phyloP scores from a whole-genome alignment of 495 filamentous ascomycete genomes.

The Rhypophila decipiens region DNA sequence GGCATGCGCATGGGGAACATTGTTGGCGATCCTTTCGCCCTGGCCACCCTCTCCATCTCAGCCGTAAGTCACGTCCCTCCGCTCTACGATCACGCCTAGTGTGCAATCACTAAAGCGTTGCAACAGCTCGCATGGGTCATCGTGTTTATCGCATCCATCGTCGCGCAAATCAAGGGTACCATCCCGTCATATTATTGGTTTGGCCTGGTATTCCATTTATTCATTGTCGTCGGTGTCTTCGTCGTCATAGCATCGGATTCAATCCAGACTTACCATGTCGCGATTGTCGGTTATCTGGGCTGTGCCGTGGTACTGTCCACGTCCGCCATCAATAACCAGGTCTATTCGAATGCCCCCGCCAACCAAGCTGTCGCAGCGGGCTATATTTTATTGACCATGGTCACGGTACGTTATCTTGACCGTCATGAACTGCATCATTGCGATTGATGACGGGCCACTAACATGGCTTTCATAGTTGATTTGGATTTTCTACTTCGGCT shows the following conservation, averaged over 20 bases:
- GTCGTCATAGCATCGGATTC: slow-evolving; percentile 76
- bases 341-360: slow-evolving; percentile 63
- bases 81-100: too few species aligned
- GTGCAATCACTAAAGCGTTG: too few species aligned
- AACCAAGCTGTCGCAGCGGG: slow-evolving; percentile 86
- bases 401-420: slow-evolving; percentile 57
- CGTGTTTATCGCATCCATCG: slow-evolving; percentile 76
- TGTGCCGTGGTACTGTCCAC: slow-evolving; percentile 78
- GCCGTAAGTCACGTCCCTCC: slow-evolving; percentile 72
- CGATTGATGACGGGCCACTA: slow-evolving; percentile 6
- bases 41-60: slow-evolving; percentile 89
- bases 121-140: slow-evolving; percentile 89
- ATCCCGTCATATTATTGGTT: slow-evolving; percentile 92
- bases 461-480: slow-evolving; percentile 57
- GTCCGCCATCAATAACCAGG: slow-evolving; percentile 70
- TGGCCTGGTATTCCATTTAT: slow-evolving; percentile 77
- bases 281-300: slow-evolving; percentile 81
- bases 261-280: slow-evolving; percentile 80
- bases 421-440: not conserved
- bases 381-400: slow-evolving; percentile 92
- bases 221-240: slow-evolving; percentile 70
- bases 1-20: slow-evolving; percentile 78
- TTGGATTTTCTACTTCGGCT: slow-evolving; percentile 99
- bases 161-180: slow-evolving; percentile 49
- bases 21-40: slow-evolving; percentile 90